Evolutionary conservation across 129 eudicot genomes (phyloP).

Genomic region (Flaveria bidentis): DNA sequence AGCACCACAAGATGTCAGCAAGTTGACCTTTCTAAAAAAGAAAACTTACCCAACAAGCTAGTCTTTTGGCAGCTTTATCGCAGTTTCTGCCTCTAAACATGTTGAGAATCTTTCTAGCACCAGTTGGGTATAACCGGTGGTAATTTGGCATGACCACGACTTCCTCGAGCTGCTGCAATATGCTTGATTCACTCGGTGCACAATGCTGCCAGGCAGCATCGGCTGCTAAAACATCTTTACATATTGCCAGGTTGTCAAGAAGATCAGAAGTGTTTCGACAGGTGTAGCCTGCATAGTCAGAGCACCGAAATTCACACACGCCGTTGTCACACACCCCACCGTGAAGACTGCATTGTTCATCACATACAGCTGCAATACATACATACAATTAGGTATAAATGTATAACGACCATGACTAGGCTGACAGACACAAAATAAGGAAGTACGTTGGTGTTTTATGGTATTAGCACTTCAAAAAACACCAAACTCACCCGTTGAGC

Average conservation of each 20-base stretch:
- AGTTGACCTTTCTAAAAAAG: not conserved
- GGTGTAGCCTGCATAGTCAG: slow-evolving; percentile 93
- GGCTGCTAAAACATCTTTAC: slow-evolving; percentile 63
- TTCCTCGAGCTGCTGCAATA: slow-evolving; percentile 89
- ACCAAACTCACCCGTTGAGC: slow-evolving; percentile 72
- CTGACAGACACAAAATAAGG: too few relatives aligned
- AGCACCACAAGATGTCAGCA: not conserved
- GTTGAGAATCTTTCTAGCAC: slow-evolving; percentile 75
- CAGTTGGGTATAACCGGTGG: slow-evolving; percentile 80
- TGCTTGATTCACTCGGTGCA: slow-evolving; percentile 86
- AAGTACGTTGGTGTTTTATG: too few relatives aligned
- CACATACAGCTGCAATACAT: slow-evolving; percentile 71
- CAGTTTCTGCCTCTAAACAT: slow-evolving; percentile 71
- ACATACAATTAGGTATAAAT: not conserved
- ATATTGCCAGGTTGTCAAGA: slow-evolving; percentile 69
- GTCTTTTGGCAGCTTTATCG: slow-evolving; percentile 87
- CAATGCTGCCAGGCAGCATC: slow-evolving; percentile 82
- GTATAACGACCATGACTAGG: not conserved
- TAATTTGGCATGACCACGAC: slow-evolving; percentile 96
- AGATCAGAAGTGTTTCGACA: slow-evolving; percentile 80
- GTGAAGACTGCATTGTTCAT: slow-evolving; percentile 96
- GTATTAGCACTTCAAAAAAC: not conserved
- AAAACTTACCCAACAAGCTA: slow-evolving; percentile 94
- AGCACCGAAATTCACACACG: slow-evolving; percentile 90
- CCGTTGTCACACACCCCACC: slow-evolving; percentile 99